These are phyloP conservation scores for Apium graveolens DNA, from an alignment of 129 eudicot genomes.

Conservation along the genomic window DNA sequence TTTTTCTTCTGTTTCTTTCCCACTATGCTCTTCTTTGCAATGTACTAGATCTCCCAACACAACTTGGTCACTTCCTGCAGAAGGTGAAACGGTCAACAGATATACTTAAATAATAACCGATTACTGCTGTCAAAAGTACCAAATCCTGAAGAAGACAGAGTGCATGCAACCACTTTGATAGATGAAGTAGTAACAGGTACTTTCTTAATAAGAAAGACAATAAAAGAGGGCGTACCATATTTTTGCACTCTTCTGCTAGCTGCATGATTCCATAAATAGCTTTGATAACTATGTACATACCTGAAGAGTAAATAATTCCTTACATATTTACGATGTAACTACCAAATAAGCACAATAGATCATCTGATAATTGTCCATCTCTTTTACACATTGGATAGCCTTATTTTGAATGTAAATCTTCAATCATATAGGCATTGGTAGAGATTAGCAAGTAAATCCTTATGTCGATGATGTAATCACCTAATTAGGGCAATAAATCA, in stretches of 20 bases:
- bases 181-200: not conserved
- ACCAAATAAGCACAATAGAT: not conserved
- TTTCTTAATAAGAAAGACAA: not conserved
- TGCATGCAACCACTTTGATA: not conserved
- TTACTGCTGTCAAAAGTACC: not conserved
- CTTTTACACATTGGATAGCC: not conserved
- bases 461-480: not conserved
- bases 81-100: not conserved
- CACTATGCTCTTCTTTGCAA: conserved; percentile 43
- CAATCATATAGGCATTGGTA: no score
- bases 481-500: not conserved
- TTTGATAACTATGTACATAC: conserved; percentile 90
- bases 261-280: conserved; percentile 90
- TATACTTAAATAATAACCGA: not conserved
- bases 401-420: not conserved
- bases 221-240: conserved; percentile 40
- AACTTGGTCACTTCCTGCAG: conserved; percentile 56
- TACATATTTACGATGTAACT: no score
- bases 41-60: conserved; percentile 84
- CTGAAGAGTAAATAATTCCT: conserved; percentile 24
- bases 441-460: not conserved
- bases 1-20: conserved; percentile 22
- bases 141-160: conserved; percentile 1
- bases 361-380: not conserved
- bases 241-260: conserved; percentile 80